A percentile compares a stretch with the other conserved stretches of the same genome.
Evolutionary conservation across 768 basidiomycete species (phyloP).

Genomic region (Dendrothele bispora): DNA sequence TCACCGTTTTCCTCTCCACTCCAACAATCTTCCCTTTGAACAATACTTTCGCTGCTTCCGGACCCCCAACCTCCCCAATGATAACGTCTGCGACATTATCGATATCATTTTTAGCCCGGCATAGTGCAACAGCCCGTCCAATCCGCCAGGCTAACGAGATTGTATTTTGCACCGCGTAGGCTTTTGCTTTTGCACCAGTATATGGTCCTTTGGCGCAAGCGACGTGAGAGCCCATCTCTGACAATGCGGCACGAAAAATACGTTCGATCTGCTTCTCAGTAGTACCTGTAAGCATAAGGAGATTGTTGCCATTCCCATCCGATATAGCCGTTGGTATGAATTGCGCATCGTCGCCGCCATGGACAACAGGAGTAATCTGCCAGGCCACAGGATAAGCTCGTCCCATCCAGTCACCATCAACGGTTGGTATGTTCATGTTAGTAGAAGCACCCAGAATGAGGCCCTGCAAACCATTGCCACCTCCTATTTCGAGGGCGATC

Average conservation of each 20-base stretch:
- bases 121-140: conserved; percentile 51
- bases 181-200: conserved; percentile 26
- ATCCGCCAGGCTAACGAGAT: conserved; percentile 60
- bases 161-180: conserved; percentile 41
- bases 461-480: conserved; percentile 37
- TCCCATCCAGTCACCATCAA: conserved; percentile 42
- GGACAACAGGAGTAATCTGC: conserved; percentile 18
- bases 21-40: conserved; percentile 56
- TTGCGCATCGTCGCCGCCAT: conserved; percentile 18
- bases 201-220: conserved; percentile 38
- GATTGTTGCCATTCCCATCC: conserved; percentile 38
- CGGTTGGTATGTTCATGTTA: conserved; percentile 28
- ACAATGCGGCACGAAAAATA: conserved; percentile 37
- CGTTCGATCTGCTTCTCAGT: conserved; percentile 35
- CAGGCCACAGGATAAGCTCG: conserved; percentile 43
- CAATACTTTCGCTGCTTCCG: conserved; percentile 35
- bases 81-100: conserved; percentile 33
- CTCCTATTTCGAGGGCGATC: conserved; percentile 35
- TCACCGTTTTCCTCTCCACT: conserved; percentile 38
- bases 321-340: conserved; percentile 33
- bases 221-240: conserved; percentile 47
- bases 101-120: conserved; percentile 40
- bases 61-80: conserved; percentile 35
- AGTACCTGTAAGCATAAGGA: conserved; percentile 36
- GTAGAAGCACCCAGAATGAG: conserved; percentile 34